Percentiles rank a stretch among this genome's conserved stretches.
These are phyloP conservation scores for Dactylis glomerata DNA, from an alignment of 176 grass and related monocot species.

Conservation along the genomic window DNA sequence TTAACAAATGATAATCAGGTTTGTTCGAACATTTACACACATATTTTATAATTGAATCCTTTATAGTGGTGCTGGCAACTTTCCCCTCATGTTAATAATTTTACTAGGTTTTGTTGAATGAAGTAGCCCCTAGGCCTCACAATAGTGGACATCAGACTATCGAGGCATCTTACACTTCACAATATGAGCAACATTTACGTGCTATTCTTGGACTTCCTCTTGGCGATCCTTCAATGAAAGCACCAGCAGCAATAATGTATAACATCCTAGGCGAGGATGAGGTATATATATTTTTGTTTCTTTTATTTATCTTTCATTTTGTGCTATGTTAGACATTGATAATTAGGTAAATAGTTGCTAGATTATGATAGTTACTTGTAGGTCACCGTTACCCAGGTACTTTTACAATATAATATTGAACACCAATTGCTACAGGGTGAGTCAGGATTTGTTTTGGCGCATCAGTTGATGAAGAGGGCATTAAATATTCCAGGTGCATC, in stretches of 20 bases:
- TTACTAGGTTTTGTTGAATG: constrained; percentile 76
- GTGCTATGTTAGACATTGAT: constrained; percentile 12
- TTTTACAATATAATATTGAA: constrained; percentile 5
- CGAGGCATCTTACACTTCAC: constrained; percentile 92
- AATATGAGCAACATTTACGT: constrained; percentile 91
- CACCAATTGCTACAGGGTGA: constrained; percentile 51
- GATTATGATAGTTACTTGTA: constrained; percentile 12
- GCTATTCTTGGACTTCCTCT: constrained; percentile 95
- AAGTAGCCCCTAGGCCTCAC: constrained; percentile 95
- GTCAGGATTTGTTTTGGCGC: constrained; percentile 56
- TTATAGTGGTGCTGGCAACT: neutral
- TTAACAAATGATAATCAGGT: constrained; percentile 86
- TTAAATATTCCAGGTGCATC: constrained; percentile 66
- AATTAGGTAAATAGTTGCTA: neutral
- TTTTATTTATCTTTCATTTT: constrained; percentile 18
- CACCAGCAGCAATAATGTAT: constrained; percentile 85
- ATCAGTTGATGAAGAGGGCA: constrained; percentile 70
- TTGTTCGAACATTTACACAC: constrained; percentile 13
- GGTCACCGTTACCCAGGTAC: neutral
- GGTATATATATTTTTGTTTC: constrained; percentile 30
- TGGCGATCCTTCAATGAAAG: constrained; percentile 85
- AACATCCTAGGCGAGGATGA: constrained; percentile 94
- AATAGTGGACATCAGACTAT: constrained; percentile 98
- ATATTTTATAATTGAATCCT: neutral
- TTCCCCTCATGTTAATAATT: constrained; percentile 2